Evolutionary conservation across 306 rosid genomes (phyloP).

Genomic region (Begonia loranthoides): DNA sequence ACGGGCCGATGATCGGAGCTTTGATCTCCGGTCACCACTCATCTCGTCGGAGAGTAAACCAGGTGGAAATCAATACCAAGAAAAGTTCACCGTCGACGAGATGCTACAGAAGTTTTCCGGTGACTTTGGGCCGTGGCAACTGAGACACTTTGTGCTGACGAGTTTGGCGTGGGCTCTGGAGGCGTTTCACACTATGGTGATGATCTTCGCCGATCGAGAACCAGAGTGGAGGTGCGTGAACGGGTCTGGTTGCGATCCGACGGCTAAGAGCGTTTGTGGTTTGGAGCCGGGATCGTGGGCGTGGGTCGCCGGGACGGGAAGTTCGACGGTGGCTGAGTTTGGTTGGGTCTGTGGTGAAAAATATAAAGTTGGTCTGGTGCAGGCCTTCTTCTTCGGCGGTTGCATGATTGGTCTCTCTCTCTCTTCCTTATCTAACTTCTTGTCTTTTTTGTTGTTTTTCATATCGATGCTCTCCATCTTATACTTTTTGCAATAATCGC

Average conservation of each 20-base stretch:
- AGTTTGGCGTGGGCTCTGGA: conserved; percentile 85
- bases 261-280: conserved; percentile 23
- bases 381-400: conserved; percentile 83
- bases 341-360: conserved; percentile 64
- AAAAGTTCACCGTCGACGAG: conserved; percentile 55
- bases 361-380: conserved; percentile 69
- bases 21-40: conserved; percentile 25
- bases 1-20: not conserved
- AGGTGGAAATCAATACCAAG: not conserved
- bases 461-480: too few relatives aligned
- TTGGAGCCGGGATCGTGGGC: conserved; percentile 51
- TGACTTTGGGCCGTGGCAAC: conserved; percentile 79
- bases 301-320: conserved; percentile 32
- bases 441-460: too few relatives aligned
- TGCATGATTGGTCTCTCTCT: conserved; percentile 69
- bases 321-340: conserved; percentile 62
- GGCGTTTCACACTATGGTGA: conserved; percentile 91
- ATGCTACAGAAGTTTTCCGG: conserved; percentile 69
- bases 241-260: conserved; percentile 20
- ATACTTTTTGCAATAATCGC: too few relatives aligned
- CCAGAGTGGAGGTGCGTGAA: conserved; percentile 44
- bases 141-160: conserved; percentile 63
- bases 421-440: not conserved
- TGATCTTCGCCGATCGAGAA: conserved; percentile 76
- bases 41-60: conserved; percentile 2